Evolutionary conservation across 1,284 basidiomycete species (phyloP), one percentile per base, ranked within the genome.

Genomic region (Papiliotrema terrestris): DNA sequence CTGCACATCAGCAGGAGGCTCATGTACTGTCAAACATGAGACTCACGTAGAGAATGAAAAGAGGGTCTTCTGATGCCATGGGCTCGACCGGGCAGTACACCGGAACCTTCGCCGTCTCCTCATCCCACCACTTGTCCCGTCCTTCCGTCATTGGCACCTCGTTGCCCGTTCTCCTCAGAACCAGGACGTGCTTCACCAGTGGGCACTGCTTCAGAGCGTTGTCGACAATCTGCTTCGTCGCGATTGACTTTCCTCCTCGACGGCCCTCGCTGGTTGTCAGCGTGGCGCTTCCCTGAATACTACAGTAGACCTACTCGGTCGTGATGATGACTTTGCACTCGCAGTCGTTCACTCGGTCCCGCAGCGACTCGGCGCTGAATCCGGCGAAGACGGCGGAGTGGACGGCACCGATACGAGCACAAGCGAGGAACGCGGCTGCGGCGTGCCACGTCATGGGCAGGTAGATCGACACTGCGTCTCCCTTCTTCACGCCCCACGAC

Each of bases 301-400:
- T 13, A 26, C 13, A 22, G 8, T 20, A 25, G 20, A 71, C 70
- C 56, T 51, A 73, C 71, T 98, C 96, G 42, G 89, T 87, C 14
- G 96, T 98, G 73, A 98, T 92, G 60, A 98, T 81, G 11, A 98
- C 91, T 53, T 86, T 85, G 37, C 86, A 91, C 67, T 84, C 83
- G 80, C 94, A 96, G 78, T 98, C 96, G 56, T 86, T 83, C 41
- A 94, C 84, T 58, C 96, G 87, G 78, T 98, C 96, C 50, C 95
- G 85, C 54, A 98, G 86, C 11, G 90, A 90, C 78, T 98, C 96
- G n/a, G 94, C 86, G 9, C 88, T 92, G 82, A 98, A 98, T 15
- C 96, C 95, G 49, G 95, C 95, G 69, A 98, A 98, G 61, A 98
- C 87, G 71, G 98, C 95, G n/a, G 92, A 96, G 81, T 98, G 96